phyloP scores from a whole-genome alignment of 768 basidiomycete genomes.

The Lactarius quietus region DNA sequence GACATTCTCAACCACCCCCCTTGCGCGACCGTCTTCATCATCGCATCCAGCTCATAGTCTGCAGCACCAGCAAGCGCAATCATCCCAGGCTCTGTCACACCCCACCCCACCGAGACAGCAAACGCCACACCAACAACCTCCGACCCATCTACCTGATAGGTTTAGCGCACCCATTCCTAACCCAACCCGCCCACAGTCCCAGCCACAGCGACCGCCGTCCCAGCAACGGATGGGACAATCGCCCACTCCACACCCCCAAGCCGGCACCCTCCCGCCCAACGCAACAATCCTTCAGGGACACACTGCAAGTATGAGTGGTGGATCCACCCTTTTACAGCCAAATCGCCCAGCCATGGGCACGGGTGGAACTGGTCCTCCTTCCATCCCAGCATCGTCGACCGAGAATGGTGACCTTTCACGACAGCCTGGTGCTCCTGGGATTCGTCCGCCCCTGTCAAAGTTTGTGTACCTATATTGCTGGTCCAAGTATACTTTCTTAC shows the following conservation, averaged over 20 bases:
- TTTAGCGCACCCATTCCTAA: slow-evolving; percentile 23
- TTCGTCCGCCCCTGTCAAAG: slow-evolving; percentile 14
- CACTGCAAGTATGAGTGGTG: slow-evolving; percentile 21
- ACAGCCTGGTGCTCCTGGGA: slow-evolving; percentile 13
- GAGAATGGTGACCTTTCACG: slow-evolving; percentile 20
- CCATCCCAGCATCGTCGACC: slow-evolving; percentile 14
- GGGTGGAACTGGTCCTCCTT: slow-evolving; percentile 9
- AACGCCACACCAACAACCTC: slow-evolving; percentile 26
- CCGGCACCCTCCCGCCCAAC: slow-evolving; percentile 36
- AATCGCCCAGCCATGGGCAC: slow-evolving; percentile 6
- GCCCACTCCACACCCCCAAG: slow-evolving; percentile 44
- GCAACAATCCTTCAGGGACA: slow-evolving; percentile 28
- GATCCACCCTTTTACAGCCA: slow-evolving; percentile 15
- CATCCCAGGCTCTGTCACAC: slow-evolving; percentile 16
- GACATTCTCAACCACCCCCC: slow-evolving; percentile 37
- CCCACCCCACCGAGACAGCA: slow-evolving; percentile 22
- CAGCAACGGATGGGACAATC: slow-evolving; percentile 46
- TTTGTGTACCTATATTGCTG: slow-evolving; percentile 5
- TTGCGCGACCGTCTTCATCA: slow-evolving; percentile 34
- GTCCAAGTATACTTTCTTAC: background rate
- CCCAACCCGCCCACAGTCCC: slow-evolving; percentile 31
- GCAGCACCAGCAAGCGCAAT: slow-evolving; percentile 11
- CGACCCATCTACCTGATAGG: slow-evolving; percentile 16
- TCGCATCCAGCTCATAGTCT: slow-evolving; percentile 31
- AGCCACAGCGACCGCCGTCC: slow-evolving; percentile 32